Base-by-base conservation (phyloP, 1,284 basidiomycete genomes). In the Ustilago xerochloae region DNA sequence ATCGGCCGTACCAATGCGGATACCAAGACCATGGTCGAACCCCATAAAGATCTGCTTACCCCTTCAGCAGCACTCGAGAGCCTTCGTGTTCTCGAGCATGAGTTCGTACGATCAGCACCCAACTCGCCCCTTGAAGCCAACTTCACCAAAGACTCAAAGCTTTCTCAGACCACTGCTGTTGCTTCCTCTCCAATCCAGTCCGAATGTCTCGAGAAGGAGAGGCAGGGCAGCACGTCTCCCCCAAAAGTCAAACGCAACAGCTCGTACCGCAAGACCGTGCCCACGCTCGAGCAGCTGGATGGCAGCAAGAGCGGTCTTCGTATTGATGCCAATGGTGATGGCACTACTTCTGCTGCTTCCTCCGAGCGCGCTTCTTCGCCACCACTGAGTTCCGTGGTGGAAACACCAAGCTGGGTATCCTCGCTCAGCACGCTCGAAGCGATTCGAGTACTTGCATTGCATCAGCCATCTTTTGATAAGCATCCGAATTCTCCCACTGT, bases 181-280 rank as follows among this genome's bases (percentile, higher is more conserved):
- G 36, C 52, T 4, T 62, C 28, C 3, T 29, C 39, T 15, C 29
- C 43, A 16, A 28, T 33, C 33, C 24, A 46, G n/a, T 43, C 41
- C 12, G 41, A 43, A 43, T 13, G n/a, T n/a, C n/a, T n/a, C 41
- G 16, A 15, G n/a, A 13, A 35, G 39, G 2, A 41, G 28, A 2
- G 45, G 45, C 9, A 35, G 50, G 3, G 36, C 52, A n/a, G n/a
- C n/a, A n/a, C n/a, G 16, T 57, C 54, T 12, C 36, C 46, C 1
- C 30, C 43, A 2, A 26, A n/a, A 24, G 4, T 8, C 20, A 63
- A 69, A 36, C 60, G 66, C 32, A 48, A 16, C 60, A 63, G 60
- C 39, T 60, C 60, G 16, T 69, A 63, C 43, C 60, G 66, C 41
- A 59, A 69, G 20, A 63, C 66, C 20, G 66, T 69, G n/a, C 66